phyloP scores from a whole-genome alignment of 768 basidiomycete genomes.

The Pleurotus djamor region DNA sequence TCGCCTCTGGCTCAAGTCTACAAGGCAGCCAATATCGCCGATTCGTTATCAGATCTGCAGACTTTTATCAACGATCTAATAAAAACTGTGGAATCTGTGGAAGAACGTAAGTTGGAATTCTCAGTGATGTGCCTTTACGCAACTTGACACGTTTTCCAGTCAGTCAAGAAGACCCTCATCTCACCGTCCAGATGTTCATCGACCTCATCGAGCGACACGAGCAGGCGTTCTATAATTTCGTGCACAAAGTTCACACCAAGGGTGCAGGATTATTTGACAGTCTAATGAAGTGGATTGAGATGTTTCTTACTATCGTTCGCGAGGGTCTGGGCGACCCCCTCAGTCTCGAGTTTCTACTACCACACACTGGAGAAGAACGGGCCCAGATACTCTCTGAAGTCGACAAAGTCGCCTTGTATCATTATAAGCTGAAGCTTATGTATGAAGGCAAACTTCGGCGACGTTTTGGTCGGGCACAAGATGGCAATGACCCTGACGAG shows the following conservation, averaged over 20 bases:
- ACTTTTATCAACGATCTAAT: constrained; percentile 95
- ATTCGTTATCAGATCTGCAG: constrained; percentile 89
- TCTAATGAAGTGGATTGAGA: constrained; percentile 96
- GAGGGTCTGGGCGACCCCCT: constrained; percentile 79
- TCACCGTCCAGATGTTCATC: constrained; percentile 91
- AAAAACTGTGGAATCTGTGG: constrained; percentile 87
- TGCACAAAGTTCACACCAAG: constrained; percentile 98
- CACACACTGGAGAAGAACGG: constrained; percentile 80
- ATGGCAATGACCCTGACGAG: constrained; percentile 47
- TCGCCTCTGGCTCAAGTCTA: constrained; percentile 96
- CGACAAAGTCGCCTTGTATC: constrained; percentile 87
- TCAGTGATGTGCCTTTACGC: neutral
- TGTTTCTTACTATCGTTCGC: constrained; percentile 87
- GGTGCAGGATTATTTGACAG: constrained; percentile 91
- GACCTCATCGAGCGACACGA: constrained; percentile 93
- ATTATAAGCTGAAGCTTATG: constrained; percentile 91
- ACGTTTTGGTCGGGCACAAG: constrained; percentile 67
- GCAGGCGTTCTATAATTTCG: constrained; percentile 93
- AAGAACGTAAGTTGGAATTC: constrained; percentile 69
- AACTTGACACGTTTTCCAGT: constrained; percentile 39
- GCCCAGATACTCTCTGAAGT: constrained; percentile 77
- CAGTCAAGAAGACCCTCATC: constrained; percentile 77
- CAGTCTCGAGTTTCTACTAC: constrained; percentile 88
- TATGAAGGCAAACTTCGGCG: constrained; percentile 92
- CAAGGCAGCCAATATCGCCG: constrained; percentile 94